phyloP scores from a whole-genome alignment of 495 filamentous ascomycete species.

The Podospora pseudopauciseta region DNA sequence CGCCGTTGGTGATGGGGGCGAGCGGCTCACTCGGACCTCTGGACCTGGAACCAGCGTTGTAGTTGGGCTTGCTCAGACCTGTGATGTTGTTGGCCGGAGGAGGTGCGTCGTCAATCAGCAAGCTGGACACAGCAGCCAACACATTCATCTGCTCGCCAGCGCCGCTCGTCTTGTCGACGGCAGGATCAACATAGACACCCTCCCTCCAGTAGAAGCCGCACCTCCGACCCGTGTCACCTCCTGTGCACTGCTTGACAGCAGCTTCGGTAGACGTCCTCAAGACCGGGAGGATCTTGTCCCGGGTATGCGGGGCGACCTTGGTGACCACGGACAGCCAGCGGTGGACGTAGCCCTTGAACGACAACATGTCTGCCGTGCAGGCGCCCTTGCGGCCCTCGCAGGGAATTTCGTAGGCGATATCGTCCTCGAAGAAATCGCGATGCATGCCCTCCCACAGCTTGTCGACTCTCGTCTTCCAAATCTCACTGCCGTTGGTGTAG shows the following conservation, averaged over 20 bases:
- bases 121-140: slow-evolving; percentile 58
- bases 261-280: slow-evolving; percentile 60
- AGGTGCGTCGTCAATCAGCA: slow-evolving; percentile 36
- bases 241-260: slow-evolving; percentile 65
- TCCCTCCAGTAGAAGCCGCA: slow-evolving; percentile 56
- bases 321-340: slow-evolving; percentile 75
- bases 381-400: slow-evolving; percentile 58
- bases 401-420: slow-evolving; percentile 63
- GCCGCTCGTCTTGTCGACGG: slow-evolving; percentile 60
- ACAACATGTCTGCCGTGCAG: slow-evolving; percentile 71
- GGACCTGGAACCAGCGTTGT: slow-evolving; percentile 22
- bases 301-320: slow-evolving; percentile 65
- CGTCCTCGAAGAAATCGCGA: slow-evolving; percentile 54
- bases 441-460: slow-evolving; percentile 56
- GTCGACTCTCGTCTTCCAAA: slow-evolving; percentile 58
- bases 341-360: slow-evolving; percentile 76
- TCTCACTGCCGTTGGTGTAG: slow-evolving; percentile 35
- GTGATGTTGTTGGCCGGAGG: slow-evolving; percentile 27
- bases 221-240: slow-evolving; percentile 47
- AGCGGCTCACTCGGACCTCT: slow-evolving; percentile 10
- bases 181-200: slow-evolving; percentile 59
- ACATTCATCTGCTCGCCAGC: slow-evolving; percentile 68
- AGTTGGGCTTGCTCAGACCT: slow-evolving; percentile 28
- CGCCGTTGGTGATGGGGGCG: slow-evolving; percentile 24
- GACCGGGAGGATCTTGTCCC: slow-evolving; percentile 54